These are phyloP conservation scores for Neurospora crassa DNA, from an alignment of 2,329 filamentous ascomycete species.

Conservation along the genomic window DNA sequence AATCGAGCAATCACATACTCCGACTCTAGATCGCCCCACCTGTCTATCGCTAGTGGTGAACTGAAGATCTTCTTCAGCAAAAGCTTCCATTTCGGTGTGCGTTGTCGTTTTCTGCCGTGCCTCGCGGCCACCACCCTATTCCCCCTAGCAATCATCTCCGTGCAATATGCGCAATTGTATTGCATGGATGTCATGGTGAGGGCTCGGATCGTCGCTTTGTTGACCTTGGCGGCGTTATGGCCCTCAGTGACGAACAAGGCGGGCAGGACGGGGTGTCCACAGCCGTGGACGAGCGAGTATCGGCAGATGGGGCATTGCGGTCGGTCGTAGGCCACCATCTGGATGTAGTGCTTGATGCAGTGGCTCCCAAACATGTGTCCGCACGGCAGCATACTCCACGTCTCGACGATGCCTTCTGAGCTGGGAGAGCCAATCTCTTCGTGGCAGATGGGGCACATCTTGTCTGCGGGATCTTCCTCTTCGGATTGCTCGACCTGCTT, in stretches of 20 bases:
- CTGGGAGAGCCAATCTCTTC: slow-evolving; percentile 28
- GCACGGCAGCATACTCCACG: slow-evolving; percentile 32
- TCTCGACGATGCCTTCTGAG: slow-evolving; percentile 28
- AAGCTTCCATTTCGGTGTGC: slow-evolving; percentile 2
- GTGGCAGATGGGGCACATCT: slow-evolving; percentile 33
- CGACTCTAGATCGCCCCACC: not conserved
- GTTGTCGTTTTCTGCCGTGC: not conserved
- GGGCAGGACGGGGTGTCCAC: slow-evolving; percentile 26
- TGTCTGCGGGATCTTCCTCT: not conserved
- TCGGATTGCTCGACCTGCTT: not conserved
- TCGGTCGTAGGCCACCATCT: slow-evolving; percentile 24
- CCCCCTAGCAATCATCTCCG: slow-evolving; percentile 2
- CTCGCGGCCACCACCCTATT: not conserved
- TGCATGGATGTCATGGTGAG: not conserved
- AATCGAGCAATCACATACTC: not conserved
- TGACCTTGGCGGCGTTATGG: slow-evolving; percentile 1
- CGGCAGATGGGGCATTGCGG: slow-evolving; percentile 33
- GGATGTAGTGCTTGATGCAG: slow-evolving; percentile 35
- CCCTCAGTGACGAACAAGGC: slow-evolving; percentile 7
- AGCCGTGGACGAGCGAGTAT: slow-evolving; percentile 20
- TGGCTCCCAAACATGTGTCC: slow-evolving; percentile 33
- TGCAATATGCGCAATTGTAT: not conserved
- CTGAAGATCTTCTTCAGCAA: not conserved
- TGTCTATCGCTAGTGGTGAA: not conserved
- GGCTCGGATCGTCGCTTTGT: not conserved